phyloP scores from a whole-genome alignment of 208 protist genomes.

The Leishmania amazonensis region DNA sequence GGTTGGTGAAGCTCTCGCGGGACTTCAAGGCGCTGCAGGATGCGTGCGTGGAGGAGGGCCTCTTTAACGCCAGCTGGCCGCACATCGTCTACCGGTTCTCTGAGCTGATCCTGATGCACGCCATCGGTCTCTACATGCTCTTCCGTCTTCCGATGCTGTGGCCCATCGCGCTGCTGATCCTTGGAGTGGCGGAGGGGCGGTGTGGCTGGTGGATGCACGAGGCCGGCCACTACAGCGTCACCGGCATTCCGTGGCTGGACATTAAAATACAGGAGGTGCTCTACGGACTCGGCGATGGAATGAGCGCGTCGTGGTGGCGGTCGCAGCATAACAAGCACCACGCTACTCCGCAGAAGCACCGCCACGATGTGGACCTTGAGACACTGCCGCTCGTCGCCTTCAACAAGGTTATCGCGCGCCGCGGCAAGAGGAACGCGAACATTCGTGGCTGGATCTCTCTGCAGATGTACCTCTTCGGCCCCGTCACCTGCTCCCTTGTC shows the following conservation, averaged over 20 bases:
- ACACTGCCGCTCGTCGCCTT: constrained; percentile 86
- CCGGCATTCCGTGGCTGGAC: constrained; percentile 60
- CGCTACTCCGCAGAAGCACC: constrained; percentile 70
- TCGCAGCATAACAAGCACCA: constrained; percentile 86
- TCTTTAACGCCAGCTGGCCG: constrained; percentile 53
- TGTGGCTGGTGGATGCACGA: constrained; percentile 87
- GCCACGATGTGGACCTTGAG: constrained; percentile 73
- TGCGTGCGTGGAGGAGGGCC: constrained; percentile 52
- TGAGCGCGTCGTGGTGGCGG: constrained; percentile 80
- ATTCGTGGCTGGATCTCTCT: constrained; percentile 64
- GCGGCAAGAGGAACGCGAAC: constrained; percentile 33
- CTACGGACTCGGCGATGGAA: constrained; percentile 74
- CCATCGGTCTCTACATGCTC: constrained; percentile 53
- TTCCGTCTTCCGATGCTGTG: constrained; percentile 42
- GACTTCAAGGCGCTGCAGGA: constrained; percentile 59
- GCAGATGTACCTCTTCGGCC: constrained; percentile 73
- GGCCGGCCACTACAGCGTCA: constrained; percentile 70
- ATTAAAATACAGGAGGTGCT: constrained; percentile 67
- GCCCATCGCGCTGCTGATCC: constrained; percentile 44
- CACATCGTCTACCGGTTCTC: constrained; percentile 67
- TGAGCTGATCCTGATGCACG: constrained; percentile 63
- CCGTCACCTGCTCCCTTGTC: constrained; percentile 68
- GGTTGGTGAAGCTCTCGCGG: constrained; percentile 47
- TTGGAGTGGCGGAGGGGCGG: constrained; percentile 77
- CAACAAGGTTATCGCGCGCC: constrained; percentile 56